These are phyloP conservation scores for Lycium barbarum DNA, from an alignment of 257 asterid species.

Conservation along the genomic window DNA sequence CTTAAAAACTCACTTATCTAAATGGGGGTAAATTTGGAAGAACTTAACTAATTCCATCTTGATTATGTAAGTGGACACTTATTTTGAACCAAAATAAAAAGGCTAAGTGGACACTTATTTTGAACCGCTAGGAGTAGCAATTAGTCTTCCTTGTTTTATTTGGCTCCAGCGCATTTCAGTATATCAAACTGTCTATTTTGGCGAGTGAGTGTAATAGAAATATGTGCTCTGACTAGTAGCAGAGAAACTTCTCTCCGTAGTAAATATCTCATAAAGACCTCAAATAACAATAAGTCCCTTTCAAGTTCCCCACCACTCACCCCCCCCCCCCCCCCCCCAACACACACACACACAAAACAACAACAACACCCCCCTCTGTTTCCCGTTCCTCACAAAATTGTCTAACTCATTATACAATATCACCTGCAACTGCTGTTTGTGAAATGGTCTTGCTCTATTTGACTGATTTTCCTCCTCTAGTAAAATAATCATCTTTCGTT, in stretches of 20 bases:
- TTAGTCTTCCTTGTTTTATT: not conserved
- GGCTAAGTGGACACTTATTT: too few relatives aligned
- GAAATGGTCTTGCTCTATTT: not conserved
- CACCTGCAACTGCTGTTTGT: not conserved
- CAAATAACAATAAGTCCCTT: not conserved
- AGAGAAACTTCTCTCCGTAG: not conserved
- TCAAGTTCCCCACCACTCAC: not conserved
- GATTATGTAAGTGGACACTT: too few relatives aligned
- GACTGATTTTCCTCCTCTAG: not conserved
- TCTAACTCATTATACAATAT: not conserved
- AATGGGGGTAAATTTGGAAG: too few relatives aligned
- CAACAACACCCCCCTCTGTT: too few relatives aligned
- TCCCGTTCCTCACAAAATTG: not conserved
- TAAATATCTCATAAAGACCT: not conserved
- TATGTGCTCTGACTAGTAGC: slow-evolving; percentile 20
- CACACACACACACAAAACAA: too few relatives aligned
- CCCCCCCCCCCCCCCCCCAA: too few relatives aligned
- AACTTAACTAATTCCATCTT: too few relatives aligned
- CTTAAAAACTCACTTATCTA: too few relatives aligned
- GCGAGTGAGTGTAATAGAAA: not conserved
- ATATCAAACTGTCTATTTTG: not conserved
- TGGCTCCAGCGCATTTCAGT: not conserved
- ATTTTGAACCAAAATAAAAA: too few relatives aligned
- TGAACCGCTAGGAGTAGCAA: not conserved
- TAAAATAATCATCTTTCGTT: not conserved